These are phyloP conservation scores for Trypanosoma theileri DNA, from an alignment of 208 protist species.

Conservation along the genomic window DNA sequence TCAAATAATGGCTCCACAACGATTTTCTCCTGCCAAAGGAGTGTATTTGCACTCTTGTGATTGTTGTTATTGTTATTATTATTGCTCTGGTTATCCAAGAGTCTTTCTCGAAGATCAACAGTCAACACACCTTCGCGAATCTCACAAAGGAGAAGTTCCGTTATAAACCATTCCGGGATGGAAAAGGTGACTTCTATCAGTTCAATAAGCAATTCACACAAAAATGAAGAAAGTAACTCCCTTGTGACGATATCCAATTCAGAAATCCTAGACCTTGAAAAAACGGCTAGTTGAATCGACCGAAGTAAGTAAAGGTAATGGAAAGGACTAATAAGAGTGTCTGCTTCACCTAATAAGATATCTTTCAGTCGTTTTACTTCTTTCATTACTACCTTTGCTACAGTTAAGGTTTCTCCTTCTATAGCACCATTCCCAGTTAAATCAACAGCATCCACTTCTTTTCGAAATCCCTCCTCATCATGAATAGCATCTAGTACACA, in stretches of 20 bases:
- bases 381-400: neutral
- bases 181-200: constrained; percentile 4
- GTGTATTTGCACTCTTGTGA: neutral
- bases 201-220: constrained; percentile 1
- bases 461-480: constrained; percentile 13
- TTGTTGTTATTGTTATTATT: neutral
- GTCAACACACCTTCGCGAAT: neutral
- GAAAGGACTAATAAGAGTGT: constrained; percentile 8
- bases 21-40: constrained; percentile 10
- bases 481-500: constrained; percentile 10
- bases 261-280: constrained; percentile 1
- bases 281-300: neutral
- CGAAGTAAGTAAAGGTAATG: constrained; percentile 19
- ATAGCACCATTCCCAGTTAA: neutral
- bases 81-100: neutral
- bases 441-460: constrained; percentile 13
- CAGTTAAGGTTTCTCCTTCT: no score
- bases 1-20: neutral
- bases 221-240: neutral
- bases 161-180: constrained; percentile 13
- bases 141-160: constrained; percentile 14
- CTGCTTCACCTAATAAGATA: neutral
- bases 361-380: constrained; percentile 7
- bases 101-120: constrained; percentile 9
- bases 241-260: neutral